Evolutionary conservation across 495 filamentous ascomycete genomes (phyloP), one percentile per base, ranked within the genome.

Genomic region (Podospora fimiseda): DNA sequence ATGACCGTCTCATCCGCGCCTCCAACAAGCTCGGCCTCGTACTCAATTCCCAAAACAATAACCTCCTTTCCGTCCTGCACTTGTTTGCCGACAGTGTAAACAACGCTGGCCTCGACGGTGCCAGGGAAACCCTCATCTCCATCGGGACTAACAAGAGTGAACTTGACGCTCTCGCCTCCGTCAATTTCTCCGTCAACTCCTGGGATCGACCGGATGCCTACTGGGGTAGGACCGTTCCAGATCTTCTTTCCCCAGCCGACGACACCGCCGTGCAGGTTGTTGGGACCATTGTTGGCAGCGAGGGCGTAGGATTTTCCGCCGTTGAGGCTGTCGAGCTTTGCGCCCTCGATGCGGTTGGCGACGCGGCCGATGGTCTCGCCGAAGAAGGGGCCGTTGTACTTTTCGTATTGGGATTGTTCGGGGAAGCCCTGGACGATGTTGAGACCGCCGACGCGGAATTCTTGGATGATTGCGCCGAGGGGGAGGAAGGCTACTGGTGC

Each of bases 351-450:
- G 20, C 92, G 86, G 70, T 98, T 98, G 43, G 90, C 89, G 9
- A 93, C 80, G 24, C 92, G 87, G 18, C 92, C 92, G 62, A 98
- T 96, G 36, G 88, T 96, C 64, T 89, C 91, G 55, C 92, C 92
- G 60, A 94, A 96, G 74, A 81, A 88, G 15, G 88, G 82, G 15
- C 68, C 68, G 71, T 95, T 91, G 72, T 88, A 72, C 41, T 76
- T 64, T 51, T 79, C 76, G 73, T 96, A 96, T 43, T 82, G 77
- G 2, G 81, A 76, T 41, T 85, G 81, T 18, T 74, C 81, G 2
- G 85, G 81, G 77, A 96, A 96, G 41, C 80, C 80, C 59, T 90
- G 84, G 15, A 96, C 92, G 57, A 97, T 93, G 73, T 96, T 91
- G 58, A 80, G 70, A 48, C 80, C 83, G 44, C 74, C 82, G 48